Evolutionary conservation across 2,329 filamentous ascomycete genomes (phyloP), one percentile per base, ranked within the genome.

Genomic region (Paecilomyces sp.): DNA sequence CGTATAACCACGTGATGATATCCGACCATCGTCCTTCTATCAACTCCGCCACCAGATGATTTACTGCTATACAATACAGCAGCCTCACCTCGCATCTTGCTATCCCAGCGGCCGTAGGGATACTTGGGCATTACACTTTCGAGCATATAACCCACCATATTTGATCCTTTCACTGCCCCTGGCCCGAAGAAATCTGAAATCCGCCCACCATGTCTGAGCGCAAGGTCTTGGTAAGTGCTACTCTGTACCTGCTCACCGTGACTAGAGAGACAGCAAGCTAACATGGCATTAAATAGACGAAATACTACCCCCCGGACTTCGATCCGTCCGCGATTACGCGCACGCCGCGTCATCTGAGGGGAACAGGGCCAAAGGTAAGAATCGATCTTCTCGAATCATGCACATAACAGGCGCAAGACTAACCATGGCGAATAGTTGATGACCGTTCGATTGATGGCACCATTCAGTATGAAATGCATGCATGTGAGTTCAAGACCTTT

Each of bases 371-470:
- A 0, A 91, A 91, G 41, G 41, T 47, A 47, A 47, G 41, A 47
- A 18, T 7, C 41, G 41, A 47, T 47, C 41, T 41, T 41, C 13
- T 41, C 36, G 36, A 12, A 33, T 33, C 25, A 47, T 47, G 41
- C 41, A n/a, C n/a, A 47, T 47, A 18, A 36, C 12, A 47, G n/a
- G 18, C 41, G n/a, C 5, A 47, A 15, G 18, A 47, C 41, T 47
- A n/a, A 47, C 41, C 3, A 18, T 47, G 4, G 8, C 8, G 18
- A 28, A 47, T 47, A 47, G 67, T 83, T 91, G 8, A 91, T 95
- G 70, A 91, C 88, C 0, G 92, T 97, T 57, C 88, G 92, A 53
- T 82, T 97, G 34, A 97, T 97, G 91, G 88, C 90, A 0, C 91
- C 91, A 3, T 94, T 92, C 76, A 86, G 83, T 57, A 91, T 92